Evolutionary conservation across 78 protist species (phyloP).

Genomic region (Capsaspora owczarzaki): DNA sequence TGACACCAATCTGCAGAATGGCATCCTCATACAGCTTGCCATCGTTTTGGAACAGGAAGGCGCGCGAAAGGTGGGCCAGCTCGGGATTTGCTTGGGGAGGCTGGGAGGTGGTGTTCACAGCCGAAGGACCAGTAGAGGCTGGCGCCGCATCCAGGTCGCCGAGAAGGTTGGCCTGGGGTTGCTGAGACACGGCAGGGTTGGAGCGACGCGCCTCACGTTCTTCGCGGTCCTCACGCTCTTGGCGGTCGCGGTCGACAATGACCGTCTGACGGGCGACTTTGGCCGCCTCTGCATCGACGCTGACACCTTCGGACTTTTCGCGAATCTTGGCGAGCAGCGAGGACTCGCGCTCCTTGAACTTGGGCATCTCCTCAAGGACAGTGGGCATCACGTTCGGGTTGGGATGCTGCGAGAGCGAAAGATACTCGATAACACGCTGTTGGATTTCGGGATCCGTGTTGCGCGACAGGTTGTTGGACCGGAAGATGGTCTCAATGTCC

Average conservation of each 20-base stretch:
- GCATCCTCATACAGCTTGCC: slow-evolving; percentile 65
- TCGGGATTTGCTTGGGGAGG: too few species aligned
- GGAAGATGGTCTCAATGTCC: slow-evolving; percentile 39
- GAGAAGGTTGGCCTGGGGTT: too few species aligned
- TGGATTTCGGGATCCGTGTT: slow-evolving; percentile 83
- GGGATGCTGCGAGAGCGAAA: neutral
- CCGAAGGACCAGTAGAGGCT: too few species aligned
- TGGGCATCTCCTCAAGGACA: slow-evolving; percentile 68
- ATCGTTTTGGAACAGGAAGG: neutral
- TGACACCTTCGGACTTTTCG: too few species aligned
- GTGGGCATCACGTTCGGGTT: neutral
- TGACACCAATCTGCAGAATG: slow-evolving; percentile 54
- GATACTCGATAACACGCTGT: slow-evolving; percentile 70
- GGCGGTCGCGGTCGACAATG: too few species aligned
- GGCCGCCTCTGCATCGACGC: neutral
- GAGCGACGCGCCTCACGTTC: too few species aligned
- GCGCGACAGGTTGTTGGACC: slow-evolving; percentile 6
- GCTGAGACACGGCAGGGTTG: too few species aligned
- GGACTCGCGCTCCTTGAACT: slow-evolving; percentile 58
- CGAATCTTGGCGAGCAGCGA: neutral
- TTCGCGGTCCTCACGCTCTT: too few species aligned
- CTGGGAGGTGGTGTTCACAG: too few species aligned
- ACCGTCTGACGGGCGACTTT: neutral
- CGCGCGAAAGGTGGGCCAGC: too few species aligned
- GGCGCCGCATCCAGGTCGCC: too few species aligned